Percentiles rank a stretch among this genome's conserved stretches.
These are phyloP conservation scores for Erodium texanum DNA, from an alignment of 441 rosid genomes.

Conservation along the genomic window DNA sequence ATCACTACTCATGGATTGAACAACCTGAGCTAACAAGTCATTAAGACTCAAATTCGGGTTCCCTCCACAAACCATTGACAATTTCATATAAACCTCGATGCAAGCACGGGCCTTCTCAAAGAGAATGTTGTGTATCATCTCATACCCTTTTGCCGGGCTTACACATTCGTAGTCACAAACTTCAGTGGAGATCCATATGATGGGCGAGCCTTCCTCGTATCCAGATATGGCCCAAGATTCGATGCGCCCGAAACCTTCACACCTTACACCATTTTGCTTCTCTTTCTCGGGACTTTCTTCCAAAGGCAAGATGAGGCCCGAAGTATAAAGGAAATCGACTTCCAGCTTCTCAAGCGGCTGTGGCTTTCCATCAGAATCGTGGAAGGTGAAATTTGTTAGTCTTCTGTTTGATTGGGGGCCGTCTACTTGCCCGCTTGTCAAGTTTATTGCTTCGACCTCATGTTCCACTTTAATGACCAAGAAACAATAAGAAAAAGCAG, in stretches of 20 bases:
- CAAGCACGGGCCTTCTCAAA: constrained; percentile 55
- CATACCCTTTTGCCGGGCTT: constrained; percentile 54
- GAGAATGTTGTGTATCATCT: constrained; percentile 40
- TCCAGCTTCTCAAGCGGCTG: constrained; percentile 67
- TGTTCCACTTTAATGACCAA: constrained; percentile 13
- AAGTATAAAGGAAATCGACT: constrained; percentile 40
- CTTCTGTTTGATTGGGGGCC: constrained; percentile 49
- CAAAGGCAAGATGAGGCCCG: constrained; percentile 53
- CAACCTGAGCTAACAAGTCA: constrained; percentile 63
- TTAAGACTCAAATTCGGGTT: constrained; percentile 51
- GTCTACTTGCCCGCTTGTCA: constrained; percentile 28
- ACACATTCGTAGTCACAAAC: constrained; percentile 58
- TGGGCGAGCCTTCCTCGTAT: constrained; percentile 64
- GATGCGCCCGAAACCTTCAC: constrained; percentile 51
- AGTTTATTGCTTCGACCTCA: constrained; percentile 19
- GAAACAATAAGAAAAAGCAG: neutral
- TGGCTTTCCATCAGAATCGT: constrained; percentile 35
- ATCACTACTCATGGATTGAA: constrained; percentile 53
- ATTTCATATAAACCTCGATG: constrained; percentile 51
- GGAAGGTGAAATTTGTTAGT: constrained; percentile 50
- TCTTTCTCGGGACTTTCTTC: constrained; percentile 39
- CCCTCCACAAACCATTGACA: constrained; percentile 58
- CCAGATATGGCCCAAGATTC: constrained; percentile 76
- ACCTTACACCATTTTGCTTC: constrained; percentile 39
- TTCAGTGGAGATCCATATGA: constrained; percentile 66